Evolutionary conservation across 805 yeast species (phyloP).

Genomic region (Candida quercuum): DNA sequence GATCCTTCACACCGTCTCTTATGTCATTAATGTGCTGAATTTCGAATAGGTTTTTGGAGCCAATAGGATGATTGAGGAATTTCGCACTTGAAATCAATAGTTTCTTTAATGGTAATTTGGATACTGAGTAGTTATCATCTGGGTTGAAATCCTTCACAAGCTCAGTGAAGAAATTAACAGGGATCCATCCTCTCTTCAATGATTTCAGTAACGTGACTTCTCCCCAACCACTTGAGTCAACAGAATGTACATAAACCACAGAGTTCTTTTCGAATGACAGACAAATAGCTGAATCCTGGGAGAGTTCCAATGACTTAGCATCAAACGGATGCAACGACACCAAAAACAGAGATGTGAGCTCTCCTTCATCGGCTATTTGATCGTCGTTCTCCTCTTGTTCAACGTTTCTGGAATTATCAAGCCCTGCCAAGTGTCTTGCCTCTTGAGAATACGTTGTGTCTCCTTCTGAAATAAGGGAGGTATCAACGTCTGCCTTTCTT

Average conservation of each 20-base stretch:
- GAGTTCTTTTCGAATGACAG: slow-evolving; percentile 66
- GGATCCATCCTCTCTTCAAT: slow-evolving; percentile 76
- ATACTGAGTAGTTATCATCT: slow-evolving; percentile 3
- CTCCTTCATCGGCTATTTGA: slow-evolving; percentile 28
- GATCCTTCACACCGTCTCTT: slow-evolving; percentile 64
- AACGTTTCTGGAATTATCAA: neutral
- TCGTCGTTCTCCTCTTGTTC: neutral
- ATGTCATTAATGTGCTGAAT: slow-evolving; percentile 47
- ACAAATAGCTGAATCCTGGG: slow-evolving; percentile 67
- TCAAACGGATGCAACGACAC: slow-evolving; percentile 57
- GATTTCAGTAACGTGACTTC: slow-evolving; percentile 69
- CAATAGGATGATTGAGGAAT: slow-evolving; percentile 57
- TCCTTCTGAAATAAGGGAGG: slow-evolving; percentile 11
- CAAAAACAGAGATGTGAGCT: slow-evolving; percentile 48
- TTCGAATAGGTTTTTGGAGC: slow-evolving; percentile 27
- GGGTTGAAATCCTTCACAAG: slow-evolving; percentile 25
- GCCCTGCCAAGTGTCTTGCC: slow-evolving; percentile 33
- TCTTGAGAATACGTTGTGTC: slow-evolving; percentile 20
- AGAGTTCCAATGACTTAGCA: slow-evolving; percentile 51
- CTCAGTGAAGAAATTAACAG: slow-evolving; percentile 68
- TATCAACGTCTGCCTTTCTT: slow-evolving; percentile 4
- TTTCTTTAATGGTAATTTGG: slow-evolving; percentile 49
- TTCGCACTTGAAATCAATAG: slow-evolving; percentile 60
- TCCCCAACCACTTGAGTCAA: slow-evolving; percentile 85
- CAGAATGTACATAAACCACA: slow-evolving; percentile 69